Conservation (phyloP, 75 land plant species). For the Gnetum montanum region DNA sequence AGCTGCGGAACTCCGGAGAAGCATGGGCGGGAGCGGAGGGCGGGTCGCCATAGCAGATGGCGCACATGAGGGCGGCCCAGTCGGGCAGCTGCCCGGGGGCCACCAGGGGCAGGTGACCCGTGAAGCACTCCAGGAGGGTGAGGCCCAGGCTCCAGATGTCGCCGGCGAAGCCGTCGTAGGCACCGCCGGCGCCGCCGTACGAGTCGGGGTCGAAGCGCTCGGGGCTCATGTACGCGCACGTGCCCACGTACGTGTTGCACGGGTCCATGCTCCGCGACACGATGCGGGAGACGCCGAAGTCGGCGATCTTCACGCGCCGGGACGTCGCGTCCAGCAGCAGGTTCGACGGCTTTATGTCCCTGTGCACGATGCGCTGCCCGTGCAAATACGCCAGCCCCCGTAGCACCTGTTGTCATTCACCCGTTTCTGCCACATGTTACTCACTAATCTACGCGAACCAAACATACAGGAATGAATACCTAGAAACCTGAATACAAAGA, state of each 20-base stretch:
- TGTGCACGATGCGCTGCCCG: slow-evolving; percentile 65
- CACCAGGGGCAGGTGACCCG: slow-evolving; percentile 61
- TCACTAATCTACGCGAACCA: too few relatives aligned
- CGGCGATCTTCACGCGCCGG: slow-evolving; percentile 82
- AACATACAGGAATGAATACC: too few relatives aligned
- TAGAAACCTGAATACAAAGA: too few relatives aligned
- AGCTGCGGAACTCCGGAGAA: slow-evolving; percentile 51
- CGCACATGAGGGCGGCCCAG: slow-evolving; percentile 71
- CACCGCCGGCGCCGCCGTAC: slow-evolving; percentile 53
- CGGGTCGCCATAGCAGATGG: slow-evolving; percentile 56
- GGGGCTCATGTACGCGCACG: slow-evolving; percentile 93
- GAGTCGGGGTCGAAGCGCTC: slow-evolving; percentile 72
- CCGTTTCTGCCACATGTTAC: too few relatives aligned
- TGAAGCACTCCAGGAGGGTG: slow-evolving; percentile 53
- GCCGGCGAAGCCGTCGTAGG: slow-evolving; percentile 55
- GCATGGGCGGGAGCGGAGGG: slow-evolving; percentile 59
- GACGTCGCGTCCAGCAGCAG: slow-evolving; percentile 41
- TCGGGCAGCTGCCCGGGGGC: slow-evolving; percentile 47
- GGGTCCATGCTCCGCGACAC: slow-evolving; percentile 72
- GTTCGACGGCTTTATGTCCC: slow-evolving; percentile 90
- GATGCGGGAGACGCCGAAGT: slow-evolving; percentile 70
- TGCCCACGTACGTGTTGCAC: slow-evolving; percentile 80
- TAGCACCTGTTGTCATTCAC: slow-evolving; percentile 40
- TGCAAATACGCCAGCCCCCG: slow-evolving; percentile 66
- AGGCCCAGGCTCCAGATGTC: slow-evolving; percentile 82